Evolutionary conservation across 495 filamentous ascomycete species (phyloP).

Genomic region (Haplographium delicatum): DNA sequence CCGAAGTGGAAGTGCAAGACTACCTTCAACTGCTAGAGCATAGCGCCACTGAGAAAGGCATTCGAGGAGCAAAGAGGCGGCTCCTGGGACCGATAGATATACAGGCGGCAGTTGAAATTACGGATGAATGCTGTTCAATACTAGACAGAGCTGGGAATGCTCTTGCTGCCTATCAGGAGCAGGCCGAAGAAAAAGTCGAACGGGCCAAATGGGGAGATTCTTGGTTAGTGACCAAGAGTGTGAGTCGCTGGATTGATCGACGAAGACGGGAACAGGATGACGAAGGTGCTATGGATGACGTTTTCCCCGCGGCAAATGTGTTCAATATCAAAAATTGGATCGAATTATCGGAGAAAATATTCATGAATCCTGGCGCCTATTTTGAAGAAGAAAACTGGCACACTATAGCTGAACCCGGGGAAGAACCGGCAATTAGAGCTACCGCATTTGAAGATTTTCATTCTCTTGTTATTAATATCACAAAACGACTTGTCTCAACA

Average conservation of each 20-base stretch:
- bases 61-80: conserved; percentile 5
- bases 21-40: conserved; percentile 59
- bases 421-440: conserved; percentile 58
- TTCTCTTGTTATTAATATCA: conserved; percentile 58
- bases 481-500: conserved; percentile 61
- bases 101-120: conserved; percentile 70
- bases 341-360: conserved; percentile 56
- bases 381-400: conserved; percentile 61
- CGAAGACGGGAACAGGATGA: conserved; percentile 29
- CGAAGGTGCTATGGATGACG: conserved; percentile 28
- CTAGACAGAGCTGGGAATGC: conserved; percentile 64
- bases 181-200: conserved; percentile 48
- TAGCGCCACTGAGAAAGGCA: conserved; percentile 32
- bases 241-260: conserved; percentile 34
- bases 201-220: conserved; percentile 37
- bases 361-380: conserved; percentile 67
- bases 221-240: conserved; percentile 48
- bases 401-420: conserved; percentile 37
- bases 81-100: conserved; percentile 40
- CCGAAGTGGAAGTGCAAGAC: conserved; percentile 63
- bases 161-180: conserved; percentile 52
- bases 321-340: conserved; percentile 59
- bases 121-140: conserved; percentile 53
- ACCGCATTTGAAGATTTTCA: conserved; percentile 72
- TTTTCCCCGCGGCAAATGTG: conserved; percentile 48